phyloP scores from a whole-genome alignment of 2,329 filamentous ascomycete genomes.

The Aspergillus versicolor region DNA sequence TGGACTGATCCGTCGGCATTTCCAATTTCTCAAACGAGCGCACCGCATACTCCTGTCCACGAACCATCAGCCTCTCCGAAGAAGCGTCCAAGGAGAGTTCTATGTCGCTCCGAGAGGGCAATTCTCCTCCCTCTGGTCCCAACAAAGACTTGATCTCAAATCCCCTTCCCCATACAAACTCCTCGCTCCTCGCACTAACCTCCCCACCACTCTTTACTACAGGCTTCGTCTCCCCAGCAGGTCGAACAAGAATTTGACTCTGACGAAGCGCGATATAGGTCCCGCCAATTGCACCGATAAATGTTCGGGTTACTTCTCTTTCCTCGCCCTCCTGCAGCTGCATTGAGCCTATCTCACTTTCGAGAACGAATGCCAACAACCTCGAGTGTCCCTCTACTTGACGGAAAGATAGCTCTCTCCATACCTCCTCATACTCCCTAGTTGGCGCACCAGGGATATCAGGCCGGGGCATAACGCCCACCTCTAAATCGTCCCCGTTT shows the following conservation, averaged over 20 bases:
- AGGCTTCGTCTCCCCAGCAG: slow-evolving; percentile 8
- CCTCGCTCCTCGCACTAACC: slow-evolving; percentile 31
- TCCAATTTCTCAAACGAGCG: slow-evolving; percentile 5
- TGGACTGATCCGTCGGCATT: neutral
- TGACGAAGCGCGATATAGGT: slow-evolving; percentile 31
- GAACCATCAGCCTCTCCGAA: neutral
- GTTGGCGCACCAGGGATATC: slow-evolving; percentile 33
- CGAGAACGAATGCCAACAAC: slow-evolving; percentile 32
- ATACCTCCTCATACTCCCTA: slow-evolving; percentile 64
- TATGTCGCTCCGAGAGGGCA: neutral
- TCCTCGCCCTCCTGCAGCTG: slow-evolving; percentile 15
- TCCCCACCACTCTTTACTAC: slow-evolving; percentile 23
- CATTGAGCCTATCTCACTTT: slow-evolving; percentile 19
- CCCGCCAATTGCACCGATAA: slow-evolving; percentile 32
- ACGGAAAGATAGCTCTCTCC: slow-evolving; percentile 50
- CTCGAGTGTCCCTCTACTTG: slow-evolving; percentile 22
- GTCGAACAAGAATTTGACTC: slow-evolving; percentile 18
- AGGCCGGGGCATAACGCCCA: slow-evolving; percentile 38
- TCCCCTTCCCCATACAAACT: slow-evolving; percentile 10
- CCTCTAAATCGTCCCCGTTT: slow-evolving; percentile 43
- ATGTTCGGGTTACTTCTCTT: slow-evolving; percentile 25
- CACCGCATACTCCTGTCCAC: slow-evolving; percentile 7
- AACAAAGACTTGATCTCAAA: slow-evolving; percentile 6
- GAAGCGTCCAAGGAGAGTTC: neutral
- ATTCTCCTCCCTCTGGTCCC: neutral